Base-by-base conservation (phyloP, 1,284 basidiomycete species). In the Microbotryum saponariae region DNA sequence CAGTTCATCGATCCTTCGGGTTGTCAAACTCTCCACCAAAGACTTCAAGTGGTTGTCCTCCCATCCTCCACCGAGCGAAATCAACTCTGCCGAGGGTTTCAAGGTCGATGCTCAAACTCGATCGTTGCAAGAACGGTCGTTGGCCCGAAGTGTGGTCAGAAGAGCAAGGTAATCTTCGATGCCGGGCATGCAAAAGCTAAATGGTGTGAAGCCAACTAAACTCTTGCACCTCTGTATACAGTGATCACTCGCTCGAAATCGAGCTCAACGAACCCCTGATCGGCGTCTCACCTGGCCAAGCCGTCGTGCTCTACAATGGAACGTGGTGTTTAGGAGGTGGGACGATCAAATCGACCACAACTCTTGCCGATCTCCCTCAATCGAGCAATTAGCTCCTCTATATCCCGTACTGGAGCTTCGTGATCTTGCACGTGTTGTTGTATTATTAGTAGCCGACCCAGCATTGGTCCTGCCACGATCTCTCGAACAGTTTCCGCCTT, bases 31-130 rank as follows among this genome's bases (percentile, higher is more conserved):
- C 7, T 69, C 70, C 4, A 78, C 83, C 2, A 67, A 73, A 3
- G 75, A 82, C 52, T 91, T 87, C 76, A 71, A 77, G 25, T 97
- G 87, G 89, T 88, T 91, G 71, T 89, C 84, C 83, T 76, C 78
- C 4, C 81, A 83, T 59, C 73, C 77, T 0, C 81, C 83, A 0
- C 86, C 86, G 1, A 21, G 71, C 1, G 77, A 73, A 2, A 68
- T 85, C 18, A 76, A 78, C 37, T 64, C 73, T 0, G 68, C 73
- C 0, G 69, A 73, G 16, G 83, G 84, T 9, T 78, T 84, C 59
- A 75, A 74, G 20, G 80, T 81, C 1, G 76, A 76, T 8, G 79
- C 86, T 8, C 87, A 89, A 74, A 82, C 88, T 61, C 81, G 89
- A 33, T 85, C 94, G 74, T 78, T 69, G 84, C 18, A 88, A 85